A percentile compares a stretch with the other conserved stretches of the same genome.
phyloP scores from a whole-genome alignment of 768 basidiomycete species.

The Suillus variegatus region DNA sequence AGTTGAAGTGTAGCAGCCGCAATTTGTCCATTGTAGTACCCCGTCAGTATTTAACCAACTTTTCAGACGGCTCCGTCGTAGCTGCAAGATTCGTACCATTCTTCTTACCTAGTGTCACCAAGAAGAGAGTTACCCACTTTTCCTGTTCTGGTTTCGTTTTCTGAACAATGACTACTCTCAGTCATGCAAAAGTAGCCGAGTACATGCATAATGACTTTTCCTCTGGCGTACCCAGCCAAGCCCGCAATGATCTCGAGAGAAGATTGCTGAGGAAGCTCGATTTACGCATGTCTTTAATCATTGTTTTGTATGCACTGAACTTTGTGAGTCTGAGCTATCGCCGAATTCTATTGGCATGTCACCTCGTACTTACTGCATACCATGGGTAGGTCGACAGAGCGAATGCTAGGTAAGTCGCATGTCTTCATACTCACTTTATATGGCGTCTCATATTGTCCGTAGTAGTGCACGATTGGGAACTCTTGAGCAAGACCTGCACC shows the following conservation, averaged over 20 bases:
- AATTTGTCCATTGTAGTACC: neutral
- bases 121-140: neutral
- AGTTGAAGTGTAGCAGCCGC: neutral
- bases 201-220: neutral
- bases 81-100: neutral
- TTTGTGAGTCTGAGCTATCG: slow-evolving; percentile 6
- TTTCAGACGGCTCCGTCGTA: neutral
- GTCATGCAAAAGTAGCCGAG: neutral
- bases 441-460: neutral
- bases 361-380: neutral
- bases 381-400: slow-evolving; percentile 11
- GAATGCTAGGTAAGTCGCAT: slow-evolving; percentile 5
- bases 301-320: slow-evolving; percentile 13
- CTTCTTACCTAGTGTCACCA: neutral
- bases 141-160: neutral
- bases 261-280: slow-evolving; percentile 11
- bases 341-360: neutral
- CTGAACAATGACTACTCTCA: neutral
- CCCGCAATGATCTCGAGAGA: slow-evolving; percentile 1
- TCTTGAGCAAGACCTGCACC: slow-evolving; percentile 25
- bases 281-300: slow-evolving; percentile 7
- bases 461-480: slow-evolving; percentile 22
- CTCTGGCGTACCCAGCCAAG: neutral
- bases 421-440: neutral
- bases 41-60: neutral